Base-by-base conservation (phyloP, 2,329 filamentous ascomycete species). In the Xylaria sp. region DNA sequence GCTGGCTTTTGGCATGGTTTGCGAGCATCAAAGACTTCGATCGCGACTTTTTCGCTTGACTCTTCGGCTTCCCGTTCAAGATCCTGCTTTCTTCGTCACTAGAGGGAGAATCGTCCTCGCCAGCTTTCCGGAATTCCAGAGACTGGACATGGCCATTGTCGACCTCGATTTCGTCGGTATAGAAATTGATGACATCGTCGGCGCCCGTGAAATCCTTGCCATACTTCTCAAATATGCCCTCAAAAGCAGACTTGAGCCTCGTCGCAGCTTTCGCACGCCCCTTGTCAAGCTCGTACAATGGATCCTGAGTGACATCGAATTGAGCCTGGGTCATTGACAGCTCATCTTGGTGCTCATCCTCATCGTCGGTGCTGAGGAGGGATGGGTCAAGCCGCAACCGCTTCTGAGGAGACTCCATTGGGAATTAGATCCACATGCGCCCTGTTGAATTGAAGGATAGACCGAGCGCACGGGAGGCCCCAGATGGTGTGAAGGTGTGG, bases 141-240 rank as follows among this genome's bases (percentile, higher is more conserved):
- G 65, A 81, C 54, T 82, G 72, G 55, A 97, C 73, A 75, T 97
- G 94, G 0, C 94, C 93, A 78, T 96, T 94, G 73, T 97, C 83
- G 58, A 97, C 86, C n/a, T 96, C 81, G 52, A 97, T 86, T 60
- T 90, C 80, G 57, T 91, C 92, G 0, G 90, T 93, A 54, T 80
- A 79, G 59, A 96, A 79, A 73, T 97, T 91, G 68, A 97, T 92
- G 75, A 96, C 92, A 73, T 97, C 93, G 57, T 88, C 92, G 54
- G 93, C 81, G 3, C 87, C 89, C 1, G 86, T 85, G 69, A 96
- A 96, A 71, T 97, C 89, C 64, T 81, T 86, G 56, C 82, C 86
- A 72, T 96, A 97, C 73, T 96, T 97, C 62, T 88, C 84, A 71
- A 96, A 96, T 58, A 97, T 96, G 58, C 84, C 79, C 70, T 96